These are phyloP conservation scores for Rhodotorula mucilaginosa DNA, from an alignment of 1,284 basidiomycete species.

Conservation along the genomic window DNA sequence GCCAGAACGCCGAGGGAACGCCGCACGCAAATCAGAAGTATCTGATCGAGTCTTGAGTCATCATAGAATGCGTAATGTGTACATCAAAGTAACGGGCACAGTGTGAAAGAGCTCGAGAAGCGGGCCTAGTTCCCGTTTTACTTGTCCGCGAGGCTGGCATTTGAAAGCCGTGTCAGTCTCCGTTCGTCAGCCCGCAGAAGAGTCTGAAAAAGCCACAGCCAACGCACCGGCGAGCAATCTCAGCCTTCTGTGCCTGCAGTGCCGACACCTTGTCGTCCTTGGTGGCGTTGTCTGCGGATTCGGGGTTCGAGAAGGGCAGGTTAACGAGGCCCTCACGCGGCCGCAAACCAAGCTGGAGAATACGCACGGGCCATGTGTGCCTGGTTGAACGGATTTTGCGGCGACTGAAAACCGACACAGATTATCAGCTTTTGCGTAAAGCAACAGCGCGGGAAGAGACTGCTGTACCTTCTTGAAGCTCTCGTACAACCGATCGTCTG, in stretches of 20 bases:
- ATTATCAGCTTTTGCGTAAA: background rate
- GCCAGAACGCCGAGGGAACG: background rate
- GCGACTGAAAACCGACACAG: slow-evolving; percentile 72
- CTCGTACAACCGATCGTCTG: slow-evolving; percentile 22
- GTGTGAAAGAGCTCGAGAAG: too few relatives aligned
- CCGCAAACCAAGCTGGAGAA: background rate
- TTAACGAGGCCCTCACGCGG: too few relatives aligned
- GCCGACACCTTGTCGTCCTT: slow-evolving; percentile 77
- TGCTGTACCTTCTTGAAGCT: slow-evolving; percentile 37
- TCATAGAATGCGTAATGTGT: background rate
- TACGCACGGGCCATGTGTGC: slow-evolving; percentile 39
- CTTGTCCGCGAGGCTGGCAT: background rate
- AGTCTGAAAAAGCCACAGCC: background rate
- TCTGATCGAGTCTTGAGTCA: slow-evolving; percentile 13
- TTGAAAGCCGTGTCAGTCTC: background rate
- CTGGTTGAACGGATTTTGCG: slow-evolving; percentile 45
- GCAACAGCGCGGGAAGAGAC: slow-evolving; percentile 29
- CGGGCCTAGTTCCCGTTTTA: background rate
- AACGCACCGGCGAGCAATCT: slow-evolving; percentile 43
- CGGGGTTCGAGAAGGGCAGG: slow-evolving; percentile 42
- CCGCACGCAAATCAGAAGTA: slow-evolving; percentile 2
- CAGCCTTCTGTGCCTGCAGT: slow-evolving; percentile 55
- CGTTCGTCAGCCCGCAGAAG: background rate
- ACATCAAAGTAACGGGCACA: too few relatives aligned
- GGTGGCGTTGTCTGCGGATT: slow-evolving; percentile 63